A percentile compares a stretch with the other conserved stretches of the same genome.
These are phyloP conservation scores for Phyllosticta citribraziliensis DNA, from an alignment of 2,329 filamentous ascomycete species.

Conservation along the genomic window DNA sequence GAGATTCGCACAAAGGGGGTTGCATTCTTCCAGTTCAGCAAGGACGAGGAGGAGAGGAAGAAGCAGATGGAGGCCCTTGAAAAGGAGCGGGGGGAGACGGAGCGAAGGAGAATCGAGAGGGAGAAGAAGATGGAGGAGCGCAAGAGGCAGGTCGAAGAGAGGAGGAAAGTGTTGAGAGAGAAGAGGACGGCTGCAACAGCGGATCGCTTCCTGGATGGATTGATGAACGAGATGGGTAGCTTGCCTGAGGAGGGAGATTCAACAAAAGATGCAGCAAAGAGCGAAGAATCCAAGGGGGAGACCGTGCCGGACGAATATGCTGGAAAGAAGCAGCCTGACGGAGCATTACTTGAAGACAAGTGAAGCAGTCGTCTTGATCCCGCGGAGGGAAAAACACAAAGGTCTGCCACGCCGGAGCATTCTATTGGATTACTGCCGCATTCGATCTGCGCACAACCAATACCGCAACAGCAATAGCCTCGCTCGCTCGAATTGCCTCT, in stretches of 20 bases:
- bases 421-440: no score
- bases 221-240: conserved; percentile 30
- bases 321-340: neutral
- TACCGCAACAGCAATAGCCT: no score
- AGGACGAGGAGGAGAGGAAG: conserved; percentile 56
- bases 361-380: neutral
- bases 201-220: conserved; percentile 59
- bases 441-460: no score
- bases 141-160: conserved; percentile 45
- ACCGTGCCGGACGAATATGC: neutral
- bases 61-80: conserved; percentile 68
- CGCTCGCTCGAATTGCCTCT: no score
- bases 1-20: conserved; percentile 84
- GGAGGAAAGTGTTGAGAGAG: conserved; percentile 53
- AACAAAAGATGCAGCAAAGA: neutral
- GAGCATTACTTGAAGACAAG: neutral
- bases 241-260: neutral
- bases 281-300: neutral
- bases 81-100: conserved; percentile 58
- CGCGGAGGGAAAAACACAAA: neutral
- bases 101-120: conserved; percentile 48
- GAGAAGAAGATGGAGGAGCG: conserved; percentile 46
- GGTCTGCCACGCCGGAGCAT: neutral
- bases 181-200: conserved; percentile 54
- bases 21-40: conserved; percentile 84